Base-by-base conservation (phyloP, 768 basidiomycete genomes). In the Leucocoprinus leucothites region DNA sequence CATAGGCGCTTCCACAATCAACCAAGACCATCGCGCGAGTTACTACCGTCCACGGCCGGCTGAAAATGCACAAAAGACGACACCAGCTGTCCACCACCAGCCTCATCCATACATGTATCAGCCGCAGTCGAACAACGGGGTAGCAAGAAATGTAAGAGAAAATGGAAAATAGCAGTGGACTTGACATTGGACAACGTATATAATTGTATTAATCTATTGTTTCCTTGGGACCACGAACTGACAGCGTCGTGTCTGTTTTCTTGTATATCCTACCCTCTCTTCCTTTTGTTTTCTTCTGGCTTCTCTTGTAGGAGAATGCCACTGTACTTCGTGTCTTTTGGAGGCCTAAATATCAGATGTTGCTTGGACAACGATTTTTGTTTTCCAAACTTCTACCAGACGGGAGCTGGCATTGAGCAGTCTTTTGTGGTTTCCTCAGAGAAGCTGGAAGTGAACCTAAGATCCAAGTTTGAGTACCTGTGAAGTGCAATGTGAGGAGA, bases 21-120 rank as follows among this genome's bases (percentile, higher is more conserved):
- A 65, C 6, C 71, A 69, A 31, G 80, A 79, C n/a, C 75, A 74
- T 35, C 67, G 77, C 13, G 71, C 73, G 57, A 74, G 75, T 57
- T 86, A 86, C 64, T 87, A 86, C 59, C 77, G 85, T 9, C 71
- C 74, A 3, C 76, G 54, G 19, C 54, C 54, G 24, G 54, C 43
- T n/a, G 54, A 79, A 38, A 72, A 76, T 3, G 53, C 48, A 34
- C 64, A 67, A 46, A 56, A 49, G 28, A 42, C 54, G 13, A 43
- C 48, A 7, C 26, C 54, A 13, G 14, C 44, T 14, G 19, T 49
- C n/a, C 45, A 45, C 38, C 53, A 55, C 14, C 53, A 41, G 18
- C 54, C 47, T 13, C 54, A 56, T 26, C 54, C 47, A 9, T 56
- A 56, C 40, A 56, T 56, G 54, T 56, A 56, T 25, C 54, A 56